Base-by-base conservation (phyloP, 2,329 filamentous ascomycete species). In the Aphanocladium album region DNA sequence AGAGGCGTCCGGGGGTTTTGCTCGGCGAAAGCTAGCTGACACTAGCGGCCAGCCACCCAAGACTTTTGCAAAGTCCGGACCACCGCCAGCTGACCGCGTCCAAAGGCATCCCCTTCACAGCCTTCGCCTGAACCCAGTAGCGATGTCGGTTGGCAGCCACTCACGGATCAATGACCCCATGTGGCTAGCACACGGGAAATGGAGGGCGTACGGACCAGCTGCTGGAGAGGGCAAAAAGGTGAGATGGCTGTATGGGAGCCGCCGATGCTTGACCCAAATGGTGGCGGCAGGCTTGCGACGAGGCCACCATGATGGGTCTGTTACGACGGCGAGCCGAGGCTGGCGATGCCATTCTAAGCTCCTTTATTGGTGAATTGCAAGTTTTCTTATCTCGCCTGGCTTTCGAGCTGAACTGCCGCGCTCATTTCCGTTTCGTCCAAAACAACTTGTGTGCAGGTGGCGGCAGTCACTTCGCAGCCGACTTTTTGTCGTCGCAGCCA, bases 401-500 rank as follows among this genome's bases (percentile, higher is more conserved):
- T n/a, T 17, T 74, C 4, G 6, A 30, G 23, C 35, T 39, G 35
- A 39, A 39, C 16, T 39, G 35, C 35, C 35, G 35, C 35, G 35
- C 35, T 11, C 35, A 39, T 17, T 16, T 12, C 35, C 35, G 3
- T 12, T 16, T 16, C 3, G 6, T 11, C 6, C 35, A 4, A 17
- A 39, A 39, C 35, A 39, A 16, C 35, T 16, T 4, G 5, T 11
- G 35, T 39, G 12, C 35, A 3, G 12, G 35, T 39, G 35, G 35
- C 35, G 35, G 35, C 5, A 8, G 16, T 39, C 35, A 39, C 16
- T 39, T 39, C 12, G 16, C 35, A 39, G 35, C 35, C 35, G n/a
- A 39, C 5, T 8, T 4, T 39, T 39, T 11, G 35, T 16, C 16
- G 35, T 12, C 35, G 16, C 16, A 3, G 35, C 16, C 12, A 11